Percentiles rank a stretch among this genome's conserved stretches.
phyloP scores from a whole-genome alignment of 306 rosid genomes.

The Abrus pulchellus region DNA sequence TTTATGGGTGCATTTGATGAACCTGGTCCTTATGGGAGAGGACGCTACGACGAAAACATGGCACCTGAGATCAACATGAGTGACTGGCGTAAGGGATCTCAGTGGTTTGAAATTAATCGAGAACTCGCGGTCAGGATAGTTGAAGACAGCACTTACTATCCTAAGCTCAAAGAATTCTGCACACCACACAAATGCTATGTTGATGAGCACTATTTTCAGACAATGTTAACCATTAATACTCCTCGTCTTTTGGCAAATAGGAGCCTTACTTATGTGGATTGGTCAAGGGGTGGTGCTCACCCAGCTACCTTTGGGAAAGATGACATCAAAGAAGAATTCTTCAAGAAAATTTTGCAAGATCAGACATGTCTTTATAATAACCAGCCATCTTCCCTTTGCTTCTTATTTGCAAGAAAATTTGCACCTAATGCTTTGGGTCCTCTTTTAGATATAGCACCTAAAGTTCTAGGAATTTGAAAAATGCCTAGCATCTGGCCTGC shows the following conservation, averaged over 20 bases:
- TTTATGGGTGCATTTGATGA: slow-evolving; percentile 93
- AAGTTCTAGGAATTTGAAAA: slow-evolving; percentile 73
- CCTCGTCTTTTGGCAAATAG: slow-evolving; percentile 88
- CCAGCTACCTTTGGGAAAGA: slow-evolving; percentile 94
- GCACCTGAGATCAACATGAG: slow-evolving; percentile 83
- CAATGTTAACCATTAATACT: slow-evolving; percentile 78
- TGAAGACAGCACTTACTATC: slow-evolving; percentile 77
- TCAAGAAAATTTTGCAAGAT: slow-evolving; percentile 68
- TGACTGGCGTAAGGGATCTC: slow-evolving; percentile 96
- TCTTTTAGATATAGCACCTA: slow-evolving; percentile 74
- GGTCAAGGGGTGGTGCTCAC: slow-evolving; percentile 99
- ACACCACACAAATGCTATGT: slow-evolving; percentile 86
- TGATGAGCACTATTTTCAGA: slow-evolving; percentile 98
- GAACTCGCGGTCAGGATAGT: slow-evolving; percentile 75
- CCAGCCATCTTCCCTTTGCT: slow-evolving; percentile 88
- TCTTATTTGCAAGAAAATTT: slow-evolving; percentile 93
- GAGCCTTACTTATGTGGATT: slow-evolving; percentile 90
- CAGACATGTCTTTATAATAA: slow-evolving; percentile 80
- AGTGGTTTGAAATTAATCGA: slow-evolving; percentile 92
- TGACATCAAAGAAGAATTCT: slow-evolving; percentile 81
- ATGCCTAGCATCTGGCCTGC: slow-evolving; percentile 41
- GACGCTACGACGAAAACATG: slow-evolving; percentile 82
- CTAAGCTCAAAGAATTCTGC: slow-evolving; percentile 78
- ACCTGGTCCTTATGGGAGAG: slow-evolving; percentile 92
- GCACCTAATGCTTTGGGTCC: slow-evolving; percentile 91